Evolutionary conservation across 2,329 filamentous ascomycete genomes (phyloP).

Genomic region (Colletotrichum incanum): DNA sequence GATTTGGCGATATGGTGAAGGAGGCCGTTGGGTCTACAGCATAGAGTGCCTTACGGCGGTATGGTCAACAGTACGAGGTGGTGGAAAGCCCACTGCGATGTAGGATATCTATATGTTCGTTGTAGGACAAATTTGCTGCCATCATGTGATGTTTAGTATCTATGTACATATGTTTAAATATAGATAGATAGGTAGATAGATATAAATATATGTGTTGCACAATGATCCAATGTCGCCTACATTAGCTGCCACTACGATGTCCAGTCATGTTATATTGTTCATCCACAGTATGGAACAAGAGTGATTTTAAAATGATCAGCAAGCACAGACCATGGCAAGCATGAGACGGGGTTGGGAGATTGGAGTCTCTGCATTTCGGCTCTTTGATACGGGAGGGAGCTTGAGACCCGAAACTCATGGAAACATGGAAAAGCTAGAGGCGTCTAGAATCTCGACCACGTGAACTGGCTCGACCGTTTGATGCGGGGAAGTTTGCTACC

Average conservation of each 20-base stretch:
- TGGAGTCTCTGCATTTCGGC: background rate
- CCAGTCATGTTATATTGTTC: background rate
- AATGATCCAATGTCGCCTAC: too few relatives aligned
- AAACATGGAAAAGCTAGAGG: background rate
- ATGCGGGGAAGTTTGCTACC: background rate
- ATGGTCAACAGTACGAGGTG: too few relatives aligned
- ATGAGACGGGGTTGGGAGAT: background rate
- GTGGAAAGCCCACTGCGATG: too few relatives aligned
- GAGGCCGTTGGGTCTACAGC: background rate
- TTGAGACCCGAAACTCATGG: background rate
- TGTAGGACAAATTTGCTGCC: too few relatives aligned
- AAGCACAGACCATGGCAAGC: too few relatives aligned
- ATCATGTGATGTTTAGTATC: too few relatives aligned
- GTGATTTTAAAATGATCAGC: background rate
- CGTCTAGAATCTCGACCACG: background rate
- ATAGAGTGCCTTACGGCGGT: too few relatives aligned
- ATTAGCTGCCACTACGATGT: background rate
- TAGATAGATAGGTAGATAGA: too few relatives aligned
- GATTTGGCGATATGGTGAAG: conserved; percentile 30
- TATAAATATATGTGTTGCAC: too few relatives aligned
- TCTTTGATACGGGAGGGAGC: background rate
- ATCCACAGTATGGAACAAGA: background rate
- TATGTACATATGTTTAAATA: too few relatives aligned
- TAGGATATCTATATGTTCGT: too few relatives aligned
- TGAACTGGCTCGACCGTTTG: background rate